Base-by-base conservation (phyloP, 148 eudicot genomes). In the Rhododendron ovatum region DNA sequence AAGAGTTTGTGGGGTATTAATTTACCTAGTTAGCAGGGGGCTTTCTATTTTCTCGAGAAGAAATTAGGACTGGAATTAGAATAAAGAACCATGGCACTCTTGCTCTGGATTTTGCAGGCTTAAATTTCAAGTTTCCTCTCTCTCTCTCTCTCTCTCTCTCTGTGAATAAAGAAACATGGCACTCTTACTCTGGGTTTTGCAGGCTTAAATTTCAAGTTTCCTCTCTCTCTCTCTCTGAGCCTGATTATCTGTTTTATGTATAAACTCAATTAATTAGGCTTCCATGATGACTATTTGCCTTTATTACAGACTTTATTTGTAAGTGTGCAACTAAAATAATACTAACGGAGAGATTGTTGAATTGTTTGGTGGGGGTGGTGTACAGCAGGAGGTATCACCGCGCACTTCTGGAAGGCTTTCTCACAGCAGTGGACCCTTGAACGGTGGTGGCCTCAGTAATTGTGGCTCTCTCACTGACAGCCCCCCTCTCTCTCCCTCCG, bases 401-500 rank as follows among this genome's bases (percentile, higher is more conserved):
- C 93, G 98, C 86, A 96, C 99, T 63, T 96, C 99, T 12, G 98
- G 98, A 50, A 88, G 99, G 86, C 93, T 95, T 1, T 96, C 99
- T 1, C 98, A 96, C 85, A 94, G 98, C 86, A 96, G 99, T 88
- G 99, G 99, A 51, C 99, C 99, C 73, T 91, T 95, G 24, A 95
- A 93, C 83, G 93, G 87, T 87, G 95, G 96, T 76, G 75, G 75
- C 35, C 75, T 69, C 82, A 79, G 82, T 28, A 79, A 50, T 7
- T 47, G 82, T 79, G 95, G 97, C 77, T 95, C 99, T 88, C 91
- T 94, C 86, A 92, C 98, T 43, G 99, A 96, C 88, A 96, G 98
- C 83, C 98, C 99, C 15, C 98, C 99, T 17, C 93, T 93, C 59
- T 96, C 99, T 39, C 99, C 99, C 78, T 93, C 98, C 35, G 95